Percentiles rank a stretch among this genome's conserved stretches.
Evolutionary conservation across 1,139 yeast genomes (phyloP).

Genomic region (Candida tetrigidarum): DNA sequence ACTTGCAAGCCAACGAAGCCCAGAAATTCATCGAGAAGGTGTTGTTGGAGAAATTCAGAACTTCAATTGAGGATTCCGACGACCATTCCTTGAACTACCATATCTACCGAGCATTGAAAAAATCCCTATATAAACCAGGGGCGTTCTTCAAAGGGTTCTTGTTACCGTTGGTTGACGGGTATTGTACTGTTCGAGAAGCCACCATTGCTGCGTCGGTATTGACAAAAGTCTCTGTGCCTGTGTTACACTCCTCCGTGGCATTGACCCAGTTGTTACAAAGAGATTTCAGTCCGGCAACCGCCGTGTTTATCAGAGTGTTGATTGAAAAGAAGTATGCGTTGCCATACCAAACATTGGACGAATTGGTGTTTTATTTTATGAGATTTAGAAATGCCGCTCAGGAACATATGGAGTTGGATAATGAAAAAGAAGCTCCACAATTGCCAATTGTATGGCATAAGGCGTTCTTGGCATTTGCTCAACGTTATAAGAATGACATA

Average conservation of each 20-base stretch:
- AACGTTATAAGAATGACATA: constrained; percentile 93
- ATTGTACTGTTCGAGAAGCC: constrained; percentile 91
- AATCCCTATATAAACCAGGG: constrained; percentile 93
- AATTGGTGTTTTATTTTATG: constrained; percentile 94
- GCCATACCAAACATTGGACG: constrained; percentile 96
- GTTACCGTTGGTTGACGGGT: constrained; percentile 84
- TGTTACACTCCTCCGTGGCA: constrained; percentile 95
- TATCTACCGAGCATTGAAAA: constrained; percentile 87
- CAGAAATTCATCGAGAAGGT: constrained; percentile 80
- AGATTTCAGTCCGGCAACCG: constrained; percentile 86
- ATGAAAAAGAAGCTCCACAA: constrained; percentile 55
- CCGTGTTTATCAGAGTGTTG: constrained; percentile 86
- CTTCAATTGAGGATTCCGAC: constrained; percentile 78
- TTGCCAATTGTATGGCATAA: constrained; percentile 98
- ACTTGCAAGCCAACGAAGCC: constrained; percentile 84
- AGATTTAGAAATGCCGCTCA: constrained; percentile 69
- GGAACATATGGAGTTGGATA: constrained; percentile 38
- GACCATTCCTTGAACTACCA: constrained; percentile 81
- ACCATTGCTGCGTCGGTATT: constrained; percentile 93
- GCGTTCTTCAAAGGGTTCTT: constrained; percentile 97
- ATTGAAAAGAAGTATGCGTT: constrained; percentile 95
- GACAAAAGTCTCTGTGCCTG: constrained; percentile 90
- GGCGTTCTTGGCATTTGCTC: constrained; percentile 91
- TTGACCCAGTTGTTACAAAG: constrained; percentile 80
- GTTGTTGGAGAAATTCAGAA: constrained; percentile 82